Evolutionary conservation across 2,329 filamentous ascomycete species (phyloP).

Genomic region (Didymella segeticola): DNA sequence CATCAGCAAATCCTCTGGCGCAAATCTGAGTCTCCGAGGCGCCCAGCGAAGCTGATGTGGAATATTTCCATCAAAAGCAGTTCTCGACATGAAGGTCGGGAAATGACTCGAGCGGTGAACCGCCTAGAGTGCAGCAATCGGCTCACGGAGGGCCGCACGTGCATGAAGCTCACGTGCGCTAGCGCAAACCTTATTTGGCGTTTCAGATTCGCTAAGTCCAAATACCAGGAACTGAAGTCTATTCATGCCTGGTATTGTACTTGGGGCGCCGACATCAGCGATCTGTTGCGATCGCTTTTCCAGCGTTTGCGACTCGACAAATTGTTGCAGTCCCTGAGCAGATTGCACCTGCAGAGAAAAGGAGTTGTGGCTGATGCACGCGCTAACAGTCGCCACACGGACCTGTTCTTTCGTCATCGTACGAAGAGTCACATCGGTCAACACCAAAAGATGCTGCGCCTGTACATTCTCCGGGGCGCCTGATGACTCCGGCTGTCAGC

Average conservation of each 20-base stretch:
- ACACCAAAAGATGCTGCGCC: neutral
- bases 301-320: neutral
- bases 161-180: conserved; percentile 4
- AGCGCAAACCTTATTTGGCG: conserved; percentile 12
- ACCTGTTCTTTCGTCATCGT: conserved; percentile 30
- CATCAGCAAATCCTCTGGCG: conserved; percentile 1
- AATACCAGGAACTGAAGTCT: neutral
- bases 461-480: neutral
- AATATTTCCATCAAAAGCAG: neutral
- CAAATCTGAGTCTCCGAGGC: neutral
- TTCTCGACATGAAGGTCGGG: neutral
- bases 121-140: neutral
- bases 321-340: conserved; percentile 3
- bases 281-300: neutral
- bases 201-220: conserved; percentile 1
- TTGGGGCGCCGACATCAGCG: neutral
- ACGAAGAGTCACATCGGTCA: conserved; percentile 20
- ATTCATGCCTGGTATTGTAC: neutral
- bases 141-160: neutral
- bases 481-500: conserved; percentile 10
- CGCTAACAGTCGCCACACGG: conserved; percentile 15
- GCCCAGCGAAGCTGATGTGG: neutral
- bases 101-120: conserved; percentile 10
- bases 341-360: conserved; percentile 4
- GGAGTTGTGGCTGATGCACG: conserved; percentile 19